These are phyloP conservation scores for Yarrowia sp. DNA, from an alignment of 805 yeast genomes.

Conservation along the genomic window DNA sequence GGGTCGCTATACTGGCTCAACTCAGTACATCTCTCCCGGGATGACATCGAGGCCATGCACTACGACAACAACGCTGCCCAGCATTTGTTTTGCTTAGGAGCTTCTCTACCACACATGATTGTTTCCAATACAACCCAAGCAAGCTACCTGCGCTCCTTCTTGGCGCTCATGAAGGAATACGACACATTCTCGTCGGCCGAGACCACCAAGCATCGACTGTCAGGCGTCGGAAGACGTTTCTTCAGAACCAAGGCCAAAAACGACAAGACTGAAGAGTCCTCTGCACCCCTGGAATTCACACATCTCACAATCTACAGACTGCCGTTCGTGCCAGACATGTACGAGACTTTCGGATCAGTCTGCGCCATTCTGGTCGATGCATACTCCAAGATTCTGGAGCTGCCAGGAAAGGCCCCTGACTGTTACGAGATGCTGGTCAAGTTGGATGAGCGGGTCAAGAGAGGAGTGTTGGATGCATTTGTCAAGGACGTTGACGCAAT, in stretches of 20 bases:
- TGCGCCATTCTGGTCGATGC: conserved; percentile 33
- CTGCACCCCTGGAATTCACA: conserved; percentile 29
- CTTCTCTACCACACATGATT: conserved; percentile 30
- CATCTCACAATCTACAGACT: conserved; percentile 32
- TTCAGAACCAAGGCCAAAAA: conserved; percentile 31
- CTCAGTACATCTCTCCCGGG: conserved; percentile 28
- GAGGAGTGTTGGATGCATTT: conserved; percentile 31
- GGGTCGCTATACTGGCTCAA: conserved; percentile 32
- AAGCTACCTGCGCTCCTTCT: conserved; percentile 30
- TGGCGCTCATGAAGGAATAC: conserved; percentile 32
- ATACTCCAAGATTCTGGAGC: conserved; percentile 30
- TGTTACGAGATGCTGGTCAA: conserved; percentile 31
- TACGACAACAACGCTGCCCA: conserved; percentile 28
- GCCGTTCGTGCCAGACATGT: conserved; percentile 36
- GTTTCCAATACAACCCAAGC: conserved; percentile 26
- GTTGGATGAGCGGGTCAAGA: conserved; percentile 33
- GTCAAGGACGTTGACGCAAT: conserved; percentile 33
- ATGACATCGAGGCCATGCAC: conserved; percentile 30
- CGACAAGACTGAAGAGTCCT: conserved; percentile 24
- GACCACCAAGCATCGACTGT: conserved; percentile 30
- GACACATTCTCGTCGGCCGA: conserved; percentile 29
- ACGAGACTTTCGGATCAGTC: conserved; percentile 34
- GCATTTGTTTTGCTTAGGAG: conserved; percentile 33
- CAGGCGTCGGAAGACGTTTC: conserved; percentile 33
- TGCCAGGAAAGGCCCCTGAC: conserved; percentile 27